Conservation (phyloP, 345 rosid species). For the Brassica cretica region DNA sequence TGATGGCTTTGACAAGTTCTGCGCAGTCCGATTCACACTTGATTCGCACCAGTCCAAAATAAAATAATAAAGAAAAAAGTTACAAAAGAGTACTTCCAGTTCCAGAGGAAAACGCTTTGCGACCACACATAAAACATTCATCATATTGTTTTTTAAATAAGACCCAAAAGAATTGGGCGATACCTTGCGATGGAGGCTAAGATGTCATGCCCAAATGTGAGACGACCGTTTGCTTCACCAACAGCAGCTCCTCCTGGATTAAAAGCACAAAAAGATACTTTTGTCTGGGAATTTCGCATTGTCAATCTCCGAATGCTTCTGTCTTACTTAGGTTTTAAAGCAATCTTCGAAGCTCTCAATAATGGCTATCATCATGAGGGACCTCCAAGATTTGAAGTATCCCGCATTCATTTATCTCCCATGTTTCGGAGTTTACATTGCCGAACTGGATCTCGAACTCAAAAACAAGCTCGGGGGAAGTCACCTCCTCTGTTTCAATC, state of each 20-base stretch:
- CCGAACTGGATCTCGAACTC: not conserved
- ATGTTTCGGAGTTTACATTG: not conserved
- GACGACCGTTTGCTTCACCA: not conserved
- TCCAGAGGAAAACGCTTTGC: no score
- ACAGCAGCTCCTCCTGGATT: not conserved
- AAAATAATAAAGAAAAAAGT: no score
- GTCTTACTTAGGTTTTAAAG: not conserved
- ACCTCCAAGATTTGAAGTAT: not conserved
- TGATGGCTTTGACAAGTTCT: no score
- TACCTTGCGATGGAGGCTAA: not conserved
- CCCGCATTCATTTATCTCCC: not conserved
- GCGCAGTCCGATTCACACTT: no score
- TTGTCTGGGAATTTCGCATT: not conserved
- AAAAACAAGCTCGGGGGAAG: not conserved
- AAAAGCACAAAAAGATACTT: no score
- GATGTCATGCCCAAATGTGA: not conserved
- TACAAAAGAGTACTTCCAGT: no score
- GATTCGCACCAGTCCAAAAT: no score
- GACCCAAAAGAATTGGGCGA: not conserved
- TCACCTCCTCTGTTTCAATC: not conserved
- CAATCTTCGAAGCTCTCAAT: not conserved
- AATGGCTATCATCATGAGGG: not conserved
- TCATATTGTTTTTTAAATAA: no score
- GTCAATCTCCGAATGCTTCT: not conserved
- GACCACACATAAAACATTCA: no score